A percentile compares a stretch with the other conserved stretches of the same genome.
These are phyloP conservation scores for Neurospora cerealis DNA, from an alignment of 495 filamentous ascomycete species.

Conservation along the genomic window DNA sequence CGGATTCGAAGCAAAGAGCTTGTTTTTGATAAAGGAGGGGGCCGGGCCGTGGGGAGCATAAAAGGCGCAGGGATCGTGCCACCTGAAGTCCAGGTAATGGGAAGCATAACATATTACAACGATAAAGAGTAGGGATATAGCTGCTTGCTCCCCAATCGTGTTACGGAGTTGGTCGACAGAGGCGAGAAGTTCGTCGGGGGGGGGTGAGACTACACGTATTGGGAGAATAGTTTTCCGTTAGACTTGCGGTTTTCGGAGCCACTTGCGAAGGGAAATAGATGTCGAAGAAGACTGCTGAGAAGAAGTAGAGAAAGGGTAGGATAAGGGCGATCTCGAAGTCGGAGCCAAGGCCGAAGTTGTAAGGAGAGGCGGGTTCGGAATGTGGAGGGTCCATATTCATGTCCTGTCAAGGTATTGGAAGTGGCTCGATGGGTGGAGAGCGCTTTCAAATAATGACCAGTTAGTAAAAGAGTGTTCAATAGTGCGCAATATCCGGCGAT, in stretches of 20 bases:
- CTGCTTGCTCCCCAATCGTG: neutral
- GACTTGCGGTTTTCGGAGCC: neutral
- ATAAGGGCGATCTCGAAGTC: neutral
- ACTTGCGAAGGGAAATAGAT: neutral
- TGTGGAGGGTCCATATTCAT: rapidly evolving
- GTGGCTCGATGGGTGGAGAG: neutral
- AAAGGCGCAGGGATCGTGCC: neutral
- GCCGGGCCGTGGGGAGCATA: no score
- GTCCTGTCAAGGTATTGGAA: neutral
- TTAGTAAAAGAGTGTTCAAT: no score
- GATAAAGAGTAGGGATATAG: neutral
- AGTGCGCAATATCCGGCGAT: no score
- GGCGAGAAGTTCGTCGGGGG: neutral
- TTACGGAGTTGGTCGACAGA: neutral
- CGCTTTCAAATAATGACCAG: no score
- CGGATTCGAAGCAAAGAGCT: neutral
- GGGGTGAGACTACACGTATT: neutral
- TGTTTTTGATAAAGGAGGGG: neutral
- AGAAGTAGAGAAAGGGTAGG: neutral
- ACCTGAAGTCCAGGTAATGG: no score
- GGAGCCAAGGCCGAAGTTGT: neutral
- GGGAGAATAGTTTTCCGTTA: neutral
- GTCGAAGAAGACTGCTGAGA: neutral
- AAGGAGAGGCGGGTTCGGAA: neutral
- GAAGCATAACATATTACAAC: no score